Base-by-base conservation (phyloP, 768 basidiomycete genomes). In the Termitomyces sp. region DNA sequence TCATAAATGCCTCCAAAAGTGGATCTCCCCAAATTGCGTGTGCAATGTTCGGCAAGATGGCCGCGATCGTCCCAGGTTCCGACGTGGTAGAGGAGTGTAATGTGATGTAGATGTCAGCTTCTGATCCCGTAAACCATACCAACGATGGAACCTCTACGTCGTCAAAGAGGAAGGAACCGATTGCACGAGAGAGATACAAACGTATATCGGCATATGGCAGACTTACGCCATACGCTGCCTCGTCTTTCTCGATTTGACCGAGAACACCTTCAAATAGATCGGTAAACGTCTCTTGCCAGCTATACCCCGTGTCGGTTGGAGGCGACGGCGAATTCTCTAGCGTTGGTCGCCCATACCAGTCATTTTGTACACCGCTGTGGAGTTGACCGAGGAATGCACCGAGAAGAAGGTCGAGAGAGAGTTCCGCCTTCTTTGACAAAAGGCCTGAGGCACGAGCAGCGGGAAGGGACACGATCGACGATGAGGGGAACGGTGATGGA, bases 1-100 rank as follows among this genome's bases (percentile, higher is more conserved):
- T 62, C 72, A 90, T 86, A 61, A 84, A 76, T 5, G 77, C 72
- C 66, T 90, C 89, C 37, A 89, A 74, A 38, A 90, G 68, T 10
- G 89, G 89, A 65, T 91, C 89, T 28, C 87, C 88, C 82, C 86
- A 91, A 22, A 90, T 59, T 12, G 85, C 83, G 59, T 79, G 81
- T 1, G 76, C 63, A 58, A 83, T 48, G 60, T 72, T 71, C 35
- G 83, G 71, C 50, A 82, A 72, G 55, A 85, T 74, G n/a, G 75
- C 72, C 34, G 67, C 70, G 58, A 81, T 70, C 8, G 64, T 62
- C 14, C 68, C 61, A 17, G 68, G 61, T 44, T 60, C 62, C 30
- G 26, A 37, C 40, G 30, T 55, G 26, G 34, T 47, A 32, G 64
- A 57, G 4, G 52, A 40, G 2, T 67, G 66, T 38, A 77, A 56